These are phyloP conservation scores for Lactuca saligna DNA, from an alignment of 129 eudicot species.

Conservation along the genomic window DNA sequence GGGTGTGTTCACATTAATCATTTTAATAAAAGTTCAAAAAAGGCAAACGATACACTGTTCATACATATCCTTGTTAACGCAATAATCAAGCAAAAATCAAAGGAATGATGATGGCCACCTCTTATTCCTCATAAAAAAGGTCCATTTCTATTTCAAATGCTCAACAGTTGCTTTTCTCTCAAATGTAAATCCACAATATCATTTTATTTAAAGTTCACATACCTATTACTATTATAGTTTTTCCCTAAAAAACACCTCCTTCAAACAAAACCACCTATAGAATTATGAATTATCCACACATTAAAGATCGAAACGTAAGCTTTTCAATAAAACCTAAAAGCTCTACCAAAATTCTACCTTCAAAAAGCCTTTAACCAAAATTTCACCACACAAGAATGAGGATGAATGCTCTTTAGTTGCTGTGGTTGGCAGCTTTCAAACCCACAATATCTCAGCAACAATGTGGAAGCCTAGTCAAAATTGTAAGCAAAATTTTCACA, in stretches of 20 bases:
- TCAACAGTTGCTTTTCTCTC: neutral
- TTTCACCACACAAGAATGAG: conserved; percentile 8
- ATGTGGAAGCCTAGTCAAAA: neutral
- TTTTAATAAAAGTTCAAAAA: too few species aligned
- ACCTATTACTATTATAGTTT: neutral
- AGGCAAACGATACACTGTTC: too few species aligned
- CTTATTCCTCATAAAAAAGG: neutral
- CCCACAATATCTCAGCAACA: neutral
- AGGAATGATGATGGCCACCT: neutral
- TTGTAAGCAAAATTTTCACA: neutral
- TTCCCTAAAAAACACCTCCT: neutral
- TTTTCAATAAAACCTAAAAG: conserved; percentile 14
- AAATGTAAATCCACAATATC: neutral
- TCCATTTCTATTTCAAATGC: neutral
- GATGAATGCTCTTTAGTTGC: conserved; percentile 12
- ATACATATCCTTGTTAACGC: too few species aligned
- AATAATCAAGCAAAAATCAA: too few species aligned
- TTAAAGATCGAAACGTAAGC: conserved; percentile 3
- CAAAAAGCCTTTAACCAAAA: conserved; percentile 11
- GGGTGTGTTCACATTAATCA: too few species aligned
- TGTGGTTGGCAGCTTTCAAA: conserved; percentile 14
- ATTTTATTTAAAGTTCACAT: neutral
- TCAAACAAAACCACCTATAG: neutral
- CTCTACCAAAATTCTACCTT: conserved; percentile 25
- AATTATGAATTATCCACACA: conserved; percentile 1